Percentiles rank a stretch among this genome's conserved stretches.
Conservation (phyloP, 306 rosid genomes). For the Sicyos edulis region DNA sequence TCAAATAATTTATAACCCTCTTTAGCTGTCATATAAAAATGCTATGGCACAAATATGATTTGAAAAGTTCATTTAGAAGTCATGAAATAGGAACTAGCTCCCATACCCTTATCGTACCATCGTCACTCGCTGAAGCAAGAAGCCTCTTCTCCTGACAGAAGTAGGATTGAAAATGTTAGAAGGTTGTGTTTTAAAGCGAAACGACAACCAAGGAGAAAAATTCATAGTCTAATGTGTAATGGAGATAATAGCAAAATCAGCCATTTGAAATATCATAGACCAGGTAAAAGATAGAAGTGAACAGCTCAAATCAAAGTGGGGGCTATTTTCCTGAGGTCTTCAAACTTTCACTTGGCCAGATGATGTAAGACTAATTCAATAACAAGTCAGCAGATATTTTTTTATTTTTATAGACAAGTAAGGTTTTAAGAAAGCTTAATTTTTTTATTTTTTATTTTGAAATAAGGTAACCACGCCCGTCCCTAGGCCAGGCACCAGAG, state of each 20-base stretch:
- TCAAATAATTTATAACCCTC: slow-evolving; percentile 4
- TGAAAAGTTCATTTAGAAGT: slow-evolving; percentile 29
- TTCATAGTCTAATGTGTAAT: not conserved
- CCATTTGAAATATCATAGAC: not conserved
- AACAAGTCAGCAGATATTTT: not conserved
- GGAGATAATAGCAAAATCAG: not conserved
- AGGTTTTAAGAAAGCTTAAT: not conserved
- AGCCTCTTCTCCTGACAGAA: slow-evolving; percentile 57
- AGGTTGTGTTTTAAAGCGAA: not conserved
- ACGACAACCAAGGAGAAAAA: not conserved
- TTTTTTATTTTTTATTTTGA: too few relatives aligned
- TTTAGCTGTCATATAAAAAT: not conserved
- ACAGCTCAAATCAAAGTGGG: not conserved
- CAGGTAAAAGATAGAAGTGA: not conserved
- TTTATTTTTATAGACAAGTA: not conserved
- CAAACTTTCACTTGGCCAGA: not conserved
- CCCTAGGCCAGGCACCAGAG: too few relatives aligned
- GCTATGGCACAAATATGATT: not conserved
- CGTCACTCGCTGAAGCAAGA: slow-evolving; percentile 85
- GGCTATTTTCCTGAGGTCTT: not conserved
- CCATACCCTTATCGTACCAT: slow-evolving; percentile 81
- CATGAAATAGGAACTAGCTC: slow-evolving; percentile 51
- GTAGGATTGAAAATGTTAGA: slow-evolving; percentile 7
- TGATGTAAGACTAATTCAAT: not conserved
- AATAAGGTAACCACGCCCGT: too few relatives aligned